Evolutionary conservation across 257 asterid genomes (phyloP).

Genomic region (Rubia yunnanensis): DNA sequence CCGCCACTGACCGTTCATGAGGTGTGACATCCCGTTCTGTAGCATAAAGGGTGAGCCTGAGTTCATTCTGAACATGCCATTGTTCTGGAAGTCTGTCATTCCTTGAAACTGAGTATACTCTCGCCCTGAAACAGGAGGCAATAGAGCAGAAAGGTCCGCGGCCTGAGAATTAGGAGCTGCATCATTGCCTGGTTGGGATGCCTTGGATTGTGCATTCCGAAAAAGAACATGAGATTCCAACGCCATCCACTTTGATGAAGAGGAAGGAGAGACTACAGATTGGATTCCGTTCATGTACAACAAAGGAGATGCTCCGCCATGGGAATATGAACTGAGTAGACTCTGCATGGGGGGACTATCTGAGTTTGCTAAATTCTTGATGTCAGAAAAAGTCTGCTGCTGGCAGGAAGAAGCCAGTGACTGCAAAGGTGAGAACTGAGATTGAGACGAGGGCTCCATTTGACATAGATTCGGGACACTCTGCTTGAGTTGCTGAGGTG

Average conservation of each 20-base stretch:
- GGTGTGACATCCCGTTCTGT: constrained; percentile 41
- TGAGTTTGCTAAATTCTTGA: constrained; percentile 42
- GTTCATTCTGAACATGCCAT: constrained; percentile 45
- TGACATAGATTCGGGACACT: constrained; percentile 39
- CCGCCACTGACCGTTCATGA: no score
- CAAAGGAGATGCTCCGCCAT: constrained; percentile 40
- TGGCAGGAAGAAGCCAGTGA: constrained; percentile 42
- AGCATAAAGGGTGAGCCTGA: constrained; percentile 41
- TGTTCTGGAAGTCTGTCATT: constrained; percentile 38
- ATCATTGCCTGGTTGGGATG: constrained; percentile 52
- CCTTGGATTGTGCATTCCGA: constrained; percentile 43
- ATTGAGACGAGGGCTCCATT: constrained; percentile 31
- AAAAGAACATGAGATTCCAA: constrained; percentile 58
- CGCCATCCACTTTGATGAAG: constrained; percentile 66
- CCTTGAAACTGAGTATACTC: constrained; percentile 55
- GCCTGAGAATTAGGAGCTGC: constrained; percentile 44
- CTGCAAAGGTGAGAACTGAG: constrained; percentile 49
- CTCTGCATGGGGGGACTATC: constrained; percentile 48
- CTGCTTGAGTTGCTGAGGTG: constrained; percentile 26
- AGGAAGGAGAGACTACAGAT: constrained; percentile 42
- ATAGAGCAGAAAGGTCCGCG: constrained; percentile 49
- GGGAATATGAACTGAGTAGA: constrained; percentile 59
- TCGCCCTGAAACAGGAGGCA: constrained; percentile 62
- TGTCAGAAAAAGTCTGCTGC: constrained; percentile 54
- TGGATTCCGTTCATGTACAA: constrained; percentile 40